Evolutionary conservation across 2,329 filamentous ascomycete genomes (phyloP).

Genomic region (Beauveria brongniartii): DNA sequence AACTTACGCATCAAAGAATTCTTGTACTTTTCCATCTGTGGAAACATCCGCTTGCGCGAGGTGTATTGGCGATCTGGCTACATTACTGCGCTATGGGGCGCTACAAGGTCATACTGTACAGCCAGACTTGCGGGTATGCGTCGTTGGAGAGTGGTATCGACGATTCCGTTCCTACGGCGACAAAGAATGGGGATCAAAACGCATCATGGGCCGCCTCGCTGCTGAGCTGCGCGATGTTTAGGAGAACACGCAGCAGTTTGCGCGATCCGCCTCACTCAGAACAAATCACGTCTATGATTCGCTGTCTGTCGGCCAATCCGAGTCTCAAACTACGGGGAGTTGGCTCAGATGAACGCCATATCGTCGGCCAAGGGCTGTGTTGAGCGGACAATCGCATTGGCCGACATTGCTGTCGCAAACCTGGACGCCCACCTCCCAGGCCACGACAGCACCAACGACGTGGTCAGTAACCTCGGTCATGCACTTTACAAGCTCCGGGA

Average conservation of each 20-base stretch:
- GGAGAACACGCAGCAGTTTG: not conserved
- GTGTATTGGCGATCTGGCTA: not conserved
- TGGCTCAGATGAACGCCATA: rapidly evolving
- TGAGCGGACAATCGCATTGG: not conserved
- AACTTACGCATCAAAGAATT: not conserved
- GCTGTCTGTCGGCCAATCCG: not conserved
- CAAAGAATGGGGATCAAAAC: not conserved
- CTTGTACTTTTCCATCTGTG: too few relatives aligned
- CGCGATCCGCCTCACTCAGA: not conserved
- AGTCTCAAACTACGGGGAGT: not conserved
- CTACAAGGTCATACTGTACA: not conserved
- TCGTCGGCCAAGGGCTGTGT: not conserved
- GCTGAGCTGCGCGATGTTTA: not conserved
- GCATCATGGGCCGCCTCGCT: not conserved
- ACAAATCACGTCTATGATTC: too few relatives aligned
- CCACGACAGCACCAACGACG: not conserved
- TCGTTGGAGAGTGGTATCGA: not conserved
- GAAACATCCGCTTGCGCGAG: too few relatives aligned
- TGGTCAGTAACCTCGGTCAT: not conserved
- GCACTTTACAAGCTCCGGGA: not conserved
- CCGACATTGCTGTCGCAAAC: not conserved
- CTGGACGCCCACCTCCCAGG: not conserved
- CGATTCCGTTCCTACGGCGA: not conserved
- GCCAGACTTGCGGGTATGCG: not conserved
- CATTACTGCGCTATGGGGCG: not conserved